Base-by-base conservation (phyloP, 2,329 filamentous ascomycete species). In the Colletotrichum euphorbiae region DNA sequence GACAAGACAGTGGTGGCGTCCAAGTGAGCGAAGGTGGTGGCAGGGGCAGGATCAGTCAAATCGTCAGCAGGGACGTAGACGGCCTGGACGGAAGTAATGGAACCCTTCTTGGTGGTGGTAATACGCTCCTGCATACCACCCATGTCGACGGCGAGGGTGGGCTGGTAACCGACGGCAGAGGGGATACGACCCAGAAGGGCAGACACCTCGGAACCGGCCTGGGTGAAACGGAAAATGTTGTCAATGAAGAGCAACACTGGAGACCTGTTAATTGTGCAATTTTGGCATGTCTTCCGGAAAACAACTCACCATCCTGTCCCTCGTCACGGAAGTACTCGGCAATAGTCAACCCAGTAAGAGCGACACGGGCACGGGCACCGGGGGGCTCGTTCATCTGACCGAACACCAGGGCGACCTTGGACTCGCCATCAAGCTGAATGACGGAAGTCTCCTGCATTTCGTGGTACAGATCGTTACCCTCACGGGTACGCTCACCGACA, bases 371-470 rank as follows among this genome's bases (percentile, higher is more conserved):
- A 94, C 96, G 96, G 80, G 96, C 96, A 89, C 96, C 96, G 73
- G 96, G 96, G 82, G 96, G 96, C 89, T 99, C 96, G 90, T 99
- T 99, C 96, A 99, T 99, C 89, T 99, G 96, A 89, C 96, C 96
- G 87, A 99, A 99, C 76, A 99, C 96, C 76, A 99, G 88, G 73
- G 96, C 93, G 87, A 98, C 96, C 92, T 99, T 99, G 83, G 96
- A 98, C 79, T 98, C 95, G 84, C 96, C 96, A 74, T 99, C 96
- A 75, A 99, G 93, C 85, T 99, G 91, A 85, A 99, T 99, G 89
- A 99, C 96, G 80, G 93, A 93, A 76, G 96, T 99, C 88, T 99
- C 95, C 89, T 98, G 96, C 96, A 99, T 99, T 90, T 99, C 96
- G 87, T 99, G 95, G 92, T 99, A 99, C 89, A 99, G 85, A 91